Evolutionary conservation across 2,329 filamentous ascomycete species (phyloP).

Genomic region (Fusarium nisikadoi): DNA sequence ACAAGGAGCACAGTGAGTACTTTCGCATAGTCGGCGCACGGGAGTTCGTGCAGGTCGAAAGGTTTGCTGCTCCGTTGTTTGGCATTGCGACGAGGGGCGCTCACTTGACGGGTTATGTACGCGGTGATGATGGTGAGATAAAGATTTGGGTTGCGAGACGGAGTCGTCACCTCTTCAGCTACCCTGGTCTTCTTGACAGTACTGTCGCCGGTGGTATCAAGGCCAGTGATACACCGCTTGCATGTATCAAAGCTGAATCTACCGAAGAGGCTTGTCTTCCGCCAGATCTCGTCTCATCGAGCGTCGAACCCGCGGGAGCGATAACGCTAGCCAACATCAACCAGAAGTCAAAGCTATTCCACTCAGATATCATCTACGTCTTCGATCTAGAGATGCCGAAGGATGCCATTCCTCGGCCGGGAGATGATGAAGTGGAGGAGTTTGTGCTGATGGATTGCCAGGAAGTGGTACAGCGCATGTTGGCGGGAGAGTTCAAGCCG

Average conservation of each 20-base stretch:
- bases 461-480: conserved; percentile 70
- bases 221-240: conserved; percentile 71
- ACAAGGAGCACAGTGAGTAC: conserved; percentile 55
- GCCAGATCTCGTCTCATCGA: conserved; percentile 38
- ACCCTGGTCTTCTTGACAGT: conserved; percentile 80
- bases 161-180: conserved; percentile 74
- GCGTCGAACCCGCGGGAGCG: conserved; percentile 45
- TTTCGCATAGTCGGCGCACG: conserved; percentile 55
- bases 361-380: conserved; percentile 67
- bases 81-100: conserved; percentile 73
- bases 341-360: conserved; percentile 43
- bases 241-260: conserved; percentile 76
- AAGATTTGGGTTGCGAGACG: conserved; percentile 79
- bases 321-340: conserved; percentile 51
- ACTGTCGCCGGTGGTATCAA: conserved; percentile 82
- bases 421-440: conserved; percentile 81
- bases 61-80: conserved; percentile 71
- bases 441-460: conserved; percentile 75
- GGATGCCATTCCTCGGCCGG: conserved; percentile 70
- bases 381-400: conserved; percentile 77
- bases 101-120: conserved; percentile 72
- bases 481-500: conserved; percentile 80
- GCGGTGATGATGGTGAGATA: conserved; percentile 54
- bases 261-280: conserved; percentile 73
- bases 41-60: conserved; percentile 63